Conservation (phyloP, 305 asterid genomes). For the Andrographis paniculata region DNA sequence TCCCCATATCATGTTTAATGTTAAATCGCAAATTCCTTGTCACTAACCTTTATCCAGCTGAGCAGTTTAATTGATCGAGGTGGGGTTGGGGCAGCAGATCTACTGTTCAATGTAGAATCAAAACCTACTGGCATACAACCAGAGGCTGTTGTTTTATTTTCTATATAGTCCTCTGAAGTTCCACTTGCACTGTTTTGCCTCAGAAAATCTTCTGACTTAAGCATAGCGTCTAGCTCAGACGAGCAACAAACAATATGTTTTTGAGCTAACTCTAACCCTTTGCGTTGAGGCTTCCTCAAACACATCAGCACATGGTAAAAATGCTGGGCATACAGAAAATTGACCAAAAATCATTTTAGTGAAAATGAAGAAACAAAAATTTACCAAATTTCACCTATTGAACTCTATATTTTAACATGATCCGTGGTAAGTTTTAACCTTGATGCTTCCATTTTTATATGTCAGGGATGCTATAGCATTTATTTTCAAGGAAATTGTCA, state of each 20-base stretch:
- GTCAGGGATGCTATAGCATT: too few species aligned
- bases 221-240: constrained; percentile 79
- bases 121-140: constrained; percentile 86
- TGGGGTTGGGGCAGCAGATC: constrained; percentile 97
- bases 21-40: constrained; percentile 16
- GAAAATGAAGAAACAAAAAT: constrained; percentile 6
- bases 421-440: too few species aligned
- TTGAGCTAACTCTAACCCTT: constrained; percentile 93
- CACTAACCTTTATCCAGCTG: constrained; percentile 81
- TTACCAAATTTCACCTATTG: too few species aligned
- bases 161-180: constrained; percentile 27
- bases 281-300: constrained; percentile 93
- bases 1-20: constrained; percentile 10
- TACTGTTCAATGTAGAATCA: constrained; percentile 86
- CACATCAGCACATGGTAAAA: constrained; percentile 69
- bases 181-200: constrained; percentile 32
- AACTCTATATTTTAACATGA: too few species aligned
- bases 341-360: constrained; percentile 20
- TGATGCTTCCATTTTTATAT: too few species aligned
- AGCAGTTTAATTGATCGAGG: constrained; percentile 82
- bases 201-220: constrained; percentile 58
- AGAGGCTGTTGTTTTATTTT: constrained; percentile 78
- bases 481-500: too few species aligned
- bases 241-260: constrained; percentile 71
- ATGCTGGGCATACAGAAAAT: constrained; percentile 52